Evolutionary conservation across 441 rosid species (phyloP).

Genomic region (Croton laevigatus): DNA sequence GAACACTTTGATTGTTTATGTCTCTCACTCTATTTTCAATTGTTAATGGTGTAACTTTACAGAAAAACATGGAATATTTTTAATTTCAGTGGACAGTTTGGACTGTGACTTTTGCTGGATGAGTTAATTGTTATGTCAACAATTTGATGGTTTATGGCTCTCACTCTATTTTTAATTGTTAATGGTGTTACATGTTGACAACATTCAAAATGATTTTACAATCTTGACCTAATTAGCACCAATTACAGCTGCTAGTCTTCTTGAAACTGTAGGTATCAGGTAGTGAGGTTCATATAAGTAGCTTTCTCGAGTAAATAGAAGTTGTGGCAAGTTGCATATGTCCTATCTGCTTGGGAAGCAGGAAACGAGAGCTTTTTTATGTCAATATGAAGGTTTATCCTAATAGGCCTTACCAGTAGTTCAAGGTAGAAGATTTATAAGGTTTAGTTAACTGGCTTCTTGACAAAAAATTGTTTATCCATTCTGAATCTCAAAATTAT

Average conservation of each 20-base stretch:
- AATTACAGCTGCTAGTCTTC: not conserved
- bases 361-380: not conserved
- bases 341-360: not conserved
- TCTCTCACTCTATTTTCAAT: not conserved
- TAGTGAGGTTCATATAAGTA: not conserved
- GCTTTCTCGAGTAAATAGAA: not conserved
- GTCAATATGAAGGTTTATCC: not conserved
- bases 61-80: not conserved
- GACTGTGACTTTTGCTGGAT: not conserved
- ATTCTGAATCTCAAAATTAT: no score
- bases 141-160: not conserved
- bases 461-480: not conserved
- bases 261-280: not conserved
- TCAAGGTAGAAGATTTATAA: not conserved
- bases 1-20: not conserved
- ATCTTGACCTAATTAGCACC: not conserved
- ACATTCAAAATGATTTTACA: not conserved
- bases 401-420: not conserved
- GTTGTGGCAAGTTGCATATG: not conserved
- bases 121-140: not conserved
- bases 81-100: not conserved
- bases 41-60: not conserved
- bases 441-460: not conserved
- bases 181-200: not conserved
- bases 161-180: not conserved